Conservation (phyloP, 2,329 filamentous ascomycete genomes). For the Neophaeococcomyces mojaviensis region DNA sequence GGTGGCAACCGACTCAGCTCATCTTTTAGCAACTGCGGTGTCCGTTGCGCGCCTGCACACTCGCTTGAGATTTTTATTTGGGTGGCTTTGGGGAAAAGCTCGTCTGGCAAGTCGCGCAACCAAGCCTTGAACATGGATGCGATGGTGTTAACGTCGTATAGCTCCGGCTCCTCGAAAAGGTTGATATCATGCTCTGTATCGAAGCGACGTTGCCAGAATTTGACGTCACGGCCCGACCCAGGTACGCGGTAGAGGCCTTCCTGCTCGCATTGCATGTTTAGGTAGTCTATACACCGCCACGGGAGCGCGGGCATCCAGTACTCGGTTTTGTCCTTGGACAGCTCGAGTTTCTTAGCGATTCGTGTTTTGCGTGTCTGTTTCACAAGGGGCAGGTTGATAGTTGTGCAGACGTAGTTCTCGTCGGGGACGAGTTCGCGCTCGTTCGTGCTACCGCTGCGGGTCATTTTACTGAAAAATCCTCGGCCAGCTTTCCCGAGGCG, state of each 20-base stretch:
- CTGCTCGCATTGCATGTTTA: conserved; percentile 91
- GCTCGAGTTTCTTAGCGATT: conserved; percentile 81
- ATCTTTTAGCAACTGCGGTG: conserved; percentile 79
- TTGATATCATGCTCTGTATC: conserved; percentile 83
- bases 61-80: conserved; percentile 75
- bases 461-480: conserved; percentile 71
- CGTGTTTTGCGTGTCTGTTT: conserved; percentile 86
- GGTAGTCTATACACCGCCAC: conserved; percentile 91
- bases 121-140: conserved; percentile 94
- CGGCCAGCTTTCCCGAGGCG: conserved; percentile 65
- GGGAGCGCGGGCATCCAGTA: conserved; percentile 98
- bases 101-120: conserved; percentile 89
- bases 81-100: conserved; percentile 77
- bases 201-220: conserved; percentile 87
- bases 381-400: conserved; percentile 77
- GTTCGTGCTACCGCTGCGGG: conserved; percentile 61
- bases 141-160: conserved; percentile 95
- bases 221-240: conserved; percentile 81
- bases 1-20: conserved; percentile 90
- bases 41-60: conserved; percentile 68
- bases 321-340: conserved; percentile 89
- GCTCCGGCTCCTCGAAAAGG: conserved; percentile 74
- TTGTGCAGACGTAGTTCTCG: conserved; percentile 74
- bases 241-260: conserved; percentile 90
- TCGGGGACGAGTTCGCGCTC: conserved; percentile 63